Evolutionary conservation across 345 rosid genomes (phyloP), one percentile per base, ranked within the genome.

Genomic region (Angophora floribunda): DNA sequence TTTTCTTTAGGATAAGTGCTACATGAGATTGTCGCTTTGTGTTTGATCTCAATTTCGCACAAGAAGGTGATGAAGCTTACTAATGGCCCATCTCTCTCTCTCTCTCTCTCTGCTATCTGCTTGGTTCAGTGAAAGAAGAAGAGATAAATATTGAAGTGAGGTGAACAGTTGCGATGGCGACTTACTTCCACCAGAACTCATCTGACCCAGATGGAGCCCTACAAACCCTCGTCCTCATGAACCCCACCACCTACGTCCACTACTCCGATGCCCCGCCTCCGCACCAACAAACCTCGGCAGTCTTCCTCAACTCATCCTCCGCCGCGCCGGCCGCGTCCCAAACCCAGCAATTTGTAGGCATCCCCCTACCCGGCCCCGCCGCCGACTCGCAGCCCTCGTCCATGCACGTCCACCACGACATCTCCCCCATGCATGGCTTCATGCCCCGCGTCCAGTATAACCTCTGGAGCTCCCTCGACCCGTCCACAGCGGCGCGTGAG

Each of bases 221-320:
- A 8, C 99, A 98, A 86, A 98, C 99, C 87, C 98, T 97, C 51
- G 92, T 96, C n/a, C 97, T 97, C 87, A 97, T 96, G 99, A 97
- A 97, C 93, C 99, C 99, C 85, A 90, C 96, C 52, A 91, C 95
- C 52, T 98, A 98, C 89, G 98, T 96, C 88, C 99, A 95, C 85
- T 96, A 95, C 92, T 91, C 97, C 89, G 88, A 91, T 85, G 92
- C 94, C n/a, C 93, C 94, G 17, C 93, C 93, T 88, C 93, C 6
- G 75, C 90, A 52, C 30, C 91, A 87, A 7, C 88, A 89, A 14
- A 63, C 91, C 7, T 88, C 92, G 94, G 93, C 92, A 90, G 57
- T 94, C 65, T 92, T 94, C 90, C 93, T 94, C 87, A 95, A 95
- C 93, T 91, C 96, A 90, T 51, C 90, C 45, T n/a, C 86, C 59